phyloP scores from a whole-genome alignment of 2,329 filamentous ascomycete genomes.

The Colletotrichum melonis region DNA sequence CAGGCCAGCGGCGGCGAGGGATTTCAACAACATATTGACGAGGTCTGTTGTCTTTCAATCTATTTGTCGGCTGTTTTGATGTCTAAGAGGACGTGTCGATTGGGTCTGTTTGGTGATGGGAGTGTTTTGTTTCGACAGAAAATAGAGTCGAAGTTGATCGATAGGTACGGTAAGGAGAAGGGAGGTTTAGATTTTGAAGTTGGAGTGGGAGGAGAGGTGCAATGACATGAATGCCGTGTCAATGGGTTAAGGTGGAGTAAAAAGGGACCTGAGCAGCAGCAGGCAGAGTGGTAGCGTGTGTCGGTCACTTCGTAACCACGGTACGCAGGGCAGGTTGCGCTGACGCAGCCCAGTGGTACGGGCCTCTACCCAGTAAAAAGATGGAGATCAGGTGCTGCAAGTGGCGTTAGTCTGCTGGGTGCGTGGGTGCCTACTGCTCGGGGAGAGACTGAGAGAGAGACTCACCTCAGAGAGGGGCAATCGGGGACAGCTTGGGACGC shows the following conservation, averaged over 20 bases:
- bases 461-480: neutral
- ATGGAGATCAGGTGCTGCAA: conserved; percentile 23
- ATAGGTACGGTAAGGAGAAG: neutral
- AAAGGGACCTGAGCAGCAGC: conserved; percentile 20
- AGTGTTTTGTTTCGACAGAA: neutral
- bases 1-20: conserved; percentile 47
- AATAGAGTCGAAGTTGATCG: neutral
- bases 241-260: conserved; percentile 22
- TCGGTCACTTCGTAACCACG: neutral
- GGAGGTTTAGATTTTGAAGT: neutral
- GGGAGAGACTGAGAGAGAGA: too few relatives aligned
- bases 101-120: neutral
- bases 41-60: neutral
- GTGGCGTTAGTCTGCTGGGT: conserved; percentile 21
- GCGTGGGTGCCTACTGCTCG: neutral
- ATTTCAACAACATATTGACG: conserved; percentile 46
- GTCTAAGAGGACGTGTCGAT: neutral
- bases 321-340: conserved; percentile 14
- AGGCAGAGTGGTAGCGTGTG: neutral
- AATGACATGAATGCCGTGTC: conserved; percentile 27
- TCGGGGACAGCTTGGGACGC: conserved; percentile 1
- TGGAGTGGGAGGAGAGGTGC: conserved; percentile 21
- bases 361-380: conserved; percentile 10
- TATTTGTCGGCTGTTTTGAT: neutral
- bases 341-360: conserved; percentile 2